phyloP scores from a whole-genome alignment of 371 early-diverging fungal species.

The Nematocida displodere region DNA sequence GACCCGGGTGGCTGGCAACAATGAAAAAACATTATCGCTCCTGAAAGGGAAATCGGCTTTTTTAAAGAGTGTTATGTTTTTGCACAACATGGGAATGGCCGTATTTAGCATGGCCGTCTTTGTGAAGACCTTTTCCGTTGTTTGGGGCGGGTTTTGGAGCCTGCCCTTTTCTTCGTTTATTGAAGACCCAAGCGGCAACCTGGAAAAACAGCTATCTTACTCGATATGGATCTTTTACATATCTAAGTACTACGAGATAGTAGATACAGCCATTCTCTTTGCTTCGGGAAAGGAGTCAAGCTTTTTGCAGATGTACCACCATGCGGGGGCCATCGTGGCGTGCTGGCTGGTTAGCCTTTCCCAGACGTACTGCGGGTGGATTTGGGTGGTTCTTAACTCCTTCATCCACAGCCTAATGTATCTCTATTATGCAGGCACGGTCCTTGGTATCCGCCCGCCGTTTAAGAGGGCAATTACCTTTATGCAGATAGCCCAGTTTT shows the following conservation, averaged over 20 bases:
- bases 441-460: slow-evolving; percentile 40
- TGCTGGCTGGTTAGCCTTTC: slow-evolving; percentile 48
- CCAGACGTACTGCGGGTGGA: slow-evolving; percentile 52
- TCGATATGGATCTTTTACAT: slow-evolving; percentile 59
- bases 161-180: slow-evolving; percentile 26
- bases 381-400: slow-evolving; percentile 57
- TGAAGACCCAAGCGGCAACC: neutral
- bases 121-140: slow-evolving; percentile 38
- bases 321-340: slow-evolving; percentile 58
- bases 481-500: slow-evolving; percentile 59
- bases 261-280: slow-evolving; percentile 55
- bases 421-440: slow-evolving; percentile 51
- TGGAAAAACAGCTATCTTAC: slow-evolving; percentile 12
- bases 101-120: slow-evolving; percentile 52
- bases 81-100: slow-evolving; percentile 53
- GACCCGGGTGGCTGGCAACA: neutral
- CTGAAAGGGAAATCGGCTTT: neutral
- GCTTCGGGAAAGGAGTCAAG: slow-evolving; percentile 40
- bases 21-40: neutral
- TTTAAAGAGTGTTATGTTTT: slow-evolving; percentile 19
- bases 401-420: slow-evolving; percentile 60
- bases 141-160: slow-evolving; percentile 25
- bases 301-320: slow-evolving; percentile 60
- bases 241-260: slow-evolving; percentile 54
- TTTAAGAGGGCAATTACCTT: slow-evolving; percentile 54